Base-by-base conservation (phyloP, 257 asterid genomes). In the Nicotiana attenuata region DNA sequence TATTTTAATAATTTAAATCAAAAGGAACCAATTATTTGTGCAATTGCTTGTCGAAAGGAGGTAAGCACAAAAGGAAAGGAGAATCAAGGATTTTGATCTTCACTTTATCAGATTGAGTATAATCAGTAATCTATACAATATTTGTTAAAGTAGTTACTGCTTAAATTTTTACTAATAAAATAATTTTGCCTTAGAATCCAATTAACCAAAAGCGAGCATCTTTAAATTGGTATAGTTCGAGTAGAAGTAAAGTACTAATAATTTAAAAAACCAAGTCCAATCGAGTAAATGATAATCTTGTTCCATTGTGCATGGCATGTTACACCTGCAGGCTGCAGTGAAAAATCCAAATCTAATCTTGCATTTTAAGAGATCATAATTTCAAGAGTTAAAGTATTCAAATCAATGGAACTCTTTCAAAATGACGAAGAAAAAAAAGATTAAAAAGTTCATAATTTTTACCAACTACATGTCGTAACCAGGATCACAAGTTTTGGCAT, bases 141-240 rank as follows among this genome's bases (percentile, higher is more conserved):
- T 22, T 77, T 65, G 80, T 76, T 13, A 83, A 87, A 90, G 60
- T 26, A 66, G 71, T 20, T 41, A 59, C 11, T 75, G 41, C 26
- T 26, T 78, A 64, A 38, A 33, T 5, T 14, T 38, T 69, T 41
- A 57, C 13, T 52, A 53, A 11, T 59, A 5, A n/a, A 57, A 82
- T 78, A 56, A 59, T 28, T 68, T 81, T 87, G 65, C 85, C 73
- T 83, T 47, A 81, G 92, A 89, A 87, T 89, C 91, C 85, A 87
- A 81, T 56, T 55, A 59, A 82, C 65, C 69, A 65, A 66, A 67
- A 83, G 69, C 33, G 41, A 55, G 80, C 69, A 82, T 31, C 83
- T 79, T 47, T 75, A 35, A 41, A 45, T 81, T 19, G 17, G 76
- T 65, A 77, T 41, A 50, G 55, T 10, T 10, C 60, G 26, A 5